These are phyloP conservation scores for Ophiocordyceps camponoti-rufipedis DNA, from an alignment of 2,329 filamentous ascomycete genomes.

Conservation along the genomic window DNA sequence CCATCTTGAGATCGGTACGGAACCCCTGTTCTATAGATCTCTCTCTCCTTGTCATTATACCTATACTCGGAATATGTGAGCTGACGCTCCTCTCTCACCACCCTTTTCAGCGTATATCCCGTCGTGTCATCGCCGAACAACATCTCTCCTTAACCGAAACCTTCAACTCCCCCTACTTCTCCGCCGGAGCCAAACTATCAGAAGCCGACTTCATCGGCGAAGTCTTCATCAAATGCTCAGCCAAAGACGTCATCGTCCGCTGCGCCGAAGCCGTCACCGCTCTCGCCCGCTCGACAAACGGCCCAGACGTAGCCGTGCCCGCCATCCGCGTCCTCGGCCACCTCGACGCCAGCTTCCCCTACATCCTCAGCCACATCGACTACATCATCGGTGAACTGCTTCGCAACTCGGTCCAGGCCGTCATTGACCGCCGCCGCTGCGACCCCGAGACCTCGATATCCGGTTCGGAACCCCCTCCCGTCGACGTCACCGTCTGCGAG, in stretches of 20 bases:
- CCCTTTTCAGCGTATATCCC: conserved; percentile 57
- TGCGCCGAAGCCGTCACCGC: conserved; percentile 62
- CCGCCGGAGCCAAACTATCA: conserved; percentile 55
- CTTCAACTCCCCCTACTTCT: conserved; percentile 80
- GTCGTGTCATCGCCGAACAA: conserved; percentile 92
- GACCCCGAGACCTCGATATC: background rate
- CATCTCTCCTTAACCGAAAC: conserved; percentile 90
- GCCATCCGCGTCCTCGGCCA: conserved; percentile 74
- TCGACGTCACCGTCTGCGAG: conserved; percentile 90
- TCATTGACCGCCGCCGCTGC: conserved; percentile 54
- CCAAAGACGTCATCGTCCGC: conserved; percentile 69
- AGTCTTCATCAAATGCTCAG: conserved; percentile 85
- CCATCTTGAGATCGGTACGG: conserved; percentile 67
- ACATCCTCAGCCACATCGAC: conserved; percentile 88
- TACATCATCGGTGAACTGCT: conserved; percentile 94
- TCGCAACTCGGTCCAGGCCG: conserved; percentile 84
- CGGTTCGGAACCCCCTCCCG: conserved; percentile 46
- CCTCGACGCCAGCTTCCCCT: conserved; percentile 79
- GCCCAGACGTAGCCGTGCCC: conserved; percentile 51
- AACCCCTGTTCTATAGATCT: background rate
- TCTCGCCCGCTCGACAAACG: conserved; percentile 59
- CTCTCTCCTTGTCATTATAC: background rate
- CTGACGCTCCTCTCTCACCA: background rate
- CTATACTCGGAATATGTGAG: too few species aligned
- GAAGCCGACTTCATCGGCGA: conserved; percentile 82